These are phyloP conservation scores for Sarocladium strictum DNA, from an alignment of 2,329 filamentous ascomycete genomes.

Conservation along the genomic window DNA sequence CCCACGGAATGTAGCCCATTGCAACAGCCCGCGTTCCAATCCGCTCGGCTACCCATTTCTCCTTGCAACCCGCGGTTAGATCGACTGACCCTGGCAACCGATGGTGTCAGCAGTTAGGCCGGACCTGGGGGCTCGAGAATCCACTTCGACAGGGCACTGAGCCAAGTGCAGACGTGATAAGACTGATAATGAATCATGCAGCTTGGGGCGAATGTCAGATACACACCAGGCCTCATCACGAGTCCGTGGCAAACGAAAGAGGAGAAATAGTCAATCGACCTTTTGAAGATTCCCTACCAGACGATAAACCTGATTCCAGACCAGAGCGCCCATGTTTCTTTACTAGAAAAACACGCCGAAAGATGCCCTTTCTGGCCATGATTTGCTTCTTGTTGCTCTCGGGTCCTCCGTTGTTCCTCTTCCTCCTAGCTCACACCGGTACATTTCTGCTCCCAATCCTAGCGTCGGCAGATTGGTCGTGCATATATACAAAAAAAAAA, in stretches of 20 bases:
- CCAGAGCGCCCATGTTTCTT: background rate
- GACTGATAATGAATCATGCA: background rate
- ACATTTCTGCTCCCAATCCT: slow-evolving; percentile 2
- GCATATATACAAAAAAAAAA: slow-evolving; percentile 8
- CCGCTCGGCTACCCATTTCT: background rate
- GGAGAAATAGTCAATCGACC: background rate
- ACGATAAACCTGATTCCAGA: slow-evolving; percentile 2
- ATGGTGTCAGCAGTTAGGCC: too few species aligned
- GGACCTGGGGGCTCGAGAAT: too few species aligned
- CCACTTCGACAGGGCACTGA: too few species aligned
- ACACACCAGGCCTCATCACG: background rate
- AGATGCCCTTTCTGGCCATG: background rate
- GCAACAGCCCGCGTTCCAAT: slow-evolving; percentile 6
- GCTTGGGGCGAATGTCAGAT: background rate
- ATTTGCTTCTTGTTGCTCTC: background rate
- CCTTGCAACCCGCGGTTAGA: too few species aligned
- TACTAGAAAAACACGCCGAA: background rate
- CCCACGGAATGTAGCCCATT: slow-evolving; percentile 5
- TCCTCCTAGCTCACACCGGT: background rate
- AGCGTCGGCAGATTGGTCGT: slow-evolving; percentile 4
- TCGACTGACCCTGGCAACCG: too few species aligned
- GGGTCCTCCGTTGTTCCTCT: background rate
- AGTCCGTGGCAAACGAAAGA: background rate
- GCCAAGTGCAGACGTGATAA: too few species aligned
- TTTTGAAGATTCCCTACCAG: background rate